Evolutionary conservation across 2,329 filamentous ascomycete species (phyloP).

Genomic region (Cercospora sp.): DNA sequence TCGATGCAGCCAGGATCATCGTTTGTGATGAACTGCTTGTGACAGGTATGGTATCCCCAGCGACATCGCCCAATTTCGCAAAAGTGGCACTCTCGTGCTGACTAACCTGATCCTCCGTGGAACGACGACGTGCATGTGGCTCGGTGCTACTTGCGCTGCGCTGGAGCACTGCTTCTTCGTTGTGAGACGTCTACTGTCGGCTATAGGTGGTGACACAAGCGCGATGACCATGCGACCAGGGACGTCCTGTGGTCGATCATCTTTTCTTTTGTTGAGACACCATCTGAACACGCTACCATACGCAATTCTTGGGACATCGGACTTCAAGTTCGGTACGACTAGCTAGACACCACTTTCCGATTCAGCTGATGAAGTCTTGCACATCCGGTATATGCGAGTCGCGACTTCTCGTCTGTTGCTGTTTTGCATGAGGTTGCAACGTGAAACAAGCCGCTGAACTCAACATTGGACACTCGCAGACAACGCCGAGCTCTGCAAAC

Average conservation of each 20-base stretch:
- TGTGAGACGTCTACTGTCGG: neutral
- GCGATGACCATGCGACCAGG: neutral
- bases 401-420: neutral
- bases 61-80: neutral
- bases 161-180: neutral
- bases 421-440: neutral
- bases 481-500: neutral
- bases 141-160: neutral
- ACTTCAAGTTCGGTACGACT: neutral
- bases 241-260: constrained; percentile 1
- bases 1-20: neutral
- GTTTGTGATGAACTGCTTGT: neutral
- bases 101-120: neutral
- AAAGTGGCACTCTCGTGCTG: neutral
- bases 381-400: neutral
- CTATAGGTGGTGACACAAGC: neutral
- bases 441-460: neutral
- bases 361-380: neutral
- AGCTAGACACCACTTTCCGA: neutral
- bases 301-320: constrained; percentile 4
- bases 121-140: neutral
- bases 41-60: constrained; percentile 11
- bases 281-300: neutral
- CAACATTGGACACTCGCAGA: neutral
- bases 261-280: neutral